phyloP scores from a whole-genome alignment of 2,329 filamentous ascomycete species.

The Aspergillus pseudotamarii region DNA sequence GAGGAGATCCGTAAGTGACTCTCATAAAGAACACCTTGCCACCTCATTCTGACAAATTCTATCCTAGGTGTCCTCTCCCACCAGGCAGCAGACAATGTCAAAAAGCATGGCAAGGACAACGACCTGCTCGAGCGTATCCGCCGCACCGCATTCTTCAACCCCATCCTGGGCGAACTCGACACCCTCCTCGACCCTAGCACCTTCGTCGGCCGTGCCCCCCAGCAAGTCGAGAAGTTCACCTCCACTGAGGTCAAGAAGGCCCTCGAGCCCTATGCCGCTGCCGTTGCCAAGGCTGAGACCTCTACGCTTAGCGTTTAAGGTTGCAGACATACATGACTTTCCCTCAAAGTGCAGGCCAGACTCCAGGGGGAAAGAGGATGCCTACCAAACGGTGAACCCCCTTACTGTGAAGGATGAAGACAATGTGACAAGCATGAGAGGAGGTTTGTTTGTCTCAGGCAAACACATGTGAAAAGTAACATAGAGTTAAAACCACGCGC shows the following conservation, averaged over 20 bases:
- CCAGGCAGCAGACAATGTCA: slow-evolving; percentile 71
- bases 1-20: slow-evolving; percentile 69
- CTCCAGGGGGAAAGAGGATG: background rate
- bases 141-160: slow-evolving; percentile 70
- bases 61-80: slow-evolving; percentile 67
- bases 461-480: background rate
- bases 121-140: slow-evolving; percentile 81
- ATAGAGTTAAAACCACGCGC: background rate
- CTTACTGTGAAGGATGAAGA: background rate
- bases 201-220: slow-evolving; percentile 59
- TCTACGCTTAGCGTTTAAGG: slow-evolving; percentile 45
- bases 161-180: slow-evolving; percentile 71
- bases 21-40: background rate
- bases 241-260: slow-evolving; percentile 53
- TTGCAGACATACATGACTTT: background rate
- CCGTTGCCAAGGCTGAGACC: slow-evolving; percentile 39
- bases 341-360: background rate
- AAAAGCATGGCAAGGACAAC: slow-evolving; percentile 73
- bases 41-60: slow-evolving; percentile 10
- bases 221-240: slow-evolving; percentile 59
- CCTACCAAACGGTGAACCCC: background rate
- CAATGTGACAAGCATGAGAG: background rate
- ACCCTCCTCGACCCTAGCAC: slow-evolving; percentile 65
- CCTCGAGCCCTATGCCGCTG: slow-evolving; percentile 50
- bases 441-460: background rate